Evolutionary conservation across 2,329 filamentous ascomycete genomes (phyloP).

Genomic region (Phaeomoniella chlamydospora): DNA sequence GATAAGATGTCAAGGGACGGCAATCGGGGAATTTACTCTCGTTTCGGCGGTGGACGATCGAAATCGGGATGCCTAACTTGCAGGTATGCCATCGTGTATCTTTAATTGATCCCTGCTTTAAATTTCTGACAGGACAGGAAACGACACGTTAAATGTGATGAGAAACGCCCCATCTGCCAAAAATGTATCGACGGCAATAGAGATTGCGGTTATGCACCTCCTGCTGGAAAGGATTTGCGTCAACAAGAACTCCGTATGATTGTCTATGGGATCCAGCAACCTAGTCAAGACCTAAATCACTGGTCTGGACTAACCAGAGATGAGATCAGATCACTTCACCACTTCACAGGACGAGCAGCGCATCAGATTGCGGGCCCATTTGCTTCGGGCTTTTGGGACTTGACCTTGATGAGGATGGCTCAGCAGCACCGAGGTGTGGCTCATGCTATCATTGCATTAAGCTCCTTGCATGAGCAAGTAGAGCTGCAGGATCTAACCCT

Average conservation of each 20-base stretch:
- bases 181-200: constrained; percentile 1
- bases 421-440: constrained; percentile 13
- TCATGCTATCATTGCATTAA: constrained; percentile 15
- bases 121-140: neutral
- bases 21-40: too few species aligned
- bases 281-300: neutral
- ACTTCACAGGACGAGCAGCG: constrained; percentile 14
- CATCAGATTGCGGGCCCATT: constrained; percentile 12
- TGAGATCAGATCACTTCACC: constrained; percentile 13
- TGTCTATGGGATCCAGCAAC: neutral
- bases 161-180: constrained; percentile 2
- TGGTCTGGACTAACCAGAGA: constrained; percentile 7
- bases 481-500: too few species aligned
- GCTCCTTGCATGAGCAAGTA: constrained; percentile 17
- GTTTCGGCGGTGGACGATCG: too few species aligned
- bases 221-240: too few species aligned
- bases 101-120: neutral
- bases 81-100: neutral
- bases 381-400: constrained; percentile 13
- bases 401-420: constrained; percentile 11
- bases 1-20: too few species aligned
- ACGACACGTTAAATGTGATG: constrained; percentile 5
- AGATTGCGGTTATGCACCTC: constrained; percentile 2
- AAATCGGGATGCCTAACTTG: constrained; percentile 1
- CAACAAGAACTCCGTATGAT: neutral